Evolutionary conservation across 495 filamentous ascomycete species (phyloP), one percentile per base, ranked within the genome.

Genomic region (Penicillium lividum): DNA sequence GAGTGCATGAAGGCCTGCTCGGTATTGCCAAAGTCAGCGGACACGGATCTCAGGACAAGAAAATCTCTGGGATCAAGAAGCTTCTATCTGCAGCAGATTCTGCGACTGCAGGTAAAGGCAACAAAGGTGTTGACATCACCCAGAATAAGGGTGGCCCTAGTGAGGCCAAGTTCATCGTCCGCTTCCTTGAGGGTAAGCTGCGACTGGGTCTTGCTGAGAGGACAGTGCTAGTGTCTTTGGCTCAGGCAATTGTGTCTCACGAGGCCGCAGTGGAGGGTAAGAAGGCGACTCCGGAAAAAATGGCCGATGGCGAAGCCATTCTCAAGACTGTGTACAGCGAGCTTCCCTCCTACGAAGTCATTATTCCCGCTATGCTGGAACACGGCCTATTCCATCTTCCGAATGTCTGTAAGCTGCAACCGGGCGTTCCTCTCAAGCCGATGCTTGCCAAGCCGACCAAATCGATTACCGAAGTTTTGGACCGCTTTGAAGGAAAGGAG

Each of bases 361-460:
- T 98, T 60, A 86, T 98, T 60, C 94, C 93, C 1, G 86, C 86
- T 10, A 90, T 97, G 80, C 76, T 96, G 18, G 75, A 96, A 54
- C 82, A 93, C 64, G 95, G 95, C 28, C 89, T 98, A 51, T 84
- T 86, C 77, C 84, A 89, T 36, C 72, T 98, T 10, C 82, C 82
- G 34, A 85, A 96, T 7, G 82, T 88, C 43, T 98, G 94, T 86
- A 96, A 94, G 69, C 82, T 98, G 28, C 89, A 92, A 54, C 92
- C 95, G 3, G 94, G 94, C 57, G 88, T 98, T 25, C 94, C 94
- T 18, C 83, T 98, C 36, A 98, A 98, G 73, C 94, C 94, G 63
- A 98, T 98, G 94, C 84, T 98, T 76, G 94, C 94, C 6, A 98
- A 97, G 64, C 95, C 94, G 1, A 98, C 95, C 0, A 98, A 98